Conservation (phyloP, 257 asterid species). For the Asclepias syriaca region DNA sequence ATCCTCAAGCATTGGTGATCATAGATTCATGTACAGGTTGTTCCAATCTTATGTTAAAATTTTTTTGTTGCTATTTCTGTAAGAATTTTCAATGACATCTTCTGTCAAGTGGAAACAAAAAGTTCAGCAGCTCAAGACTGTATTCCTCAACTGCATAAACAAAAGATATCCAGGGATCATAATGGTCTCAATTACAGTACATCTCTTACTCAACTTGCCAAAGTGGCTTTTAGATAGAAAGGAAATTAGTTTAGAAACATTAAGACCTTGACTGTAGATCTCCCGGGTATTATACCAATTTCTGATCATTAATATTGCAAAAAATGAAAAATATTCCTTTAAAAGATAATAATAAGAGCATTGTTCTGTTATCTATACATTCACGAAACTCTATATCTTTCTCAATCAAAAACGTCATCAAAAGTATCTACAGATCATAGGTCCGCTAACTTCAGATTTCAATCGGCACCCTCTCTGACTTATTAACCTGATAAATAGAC, state of each 20-base stretch:
- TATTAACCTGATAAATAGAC: not conserved
- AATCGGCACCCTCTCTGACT: not conserved
- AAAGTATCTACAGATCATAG: not conserved
- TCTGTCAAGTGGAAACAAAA: not conserved
- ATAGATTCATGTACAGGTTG: not conserved
- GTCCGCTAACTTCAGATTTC: not conserved
- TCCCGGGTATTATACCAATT: not conserved
- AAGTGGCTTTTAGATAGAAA: not conserved
- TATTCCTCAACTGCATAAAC: not conserved
- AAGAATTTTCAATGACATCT: not conserved
- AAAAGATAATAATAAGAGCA: not conserved
- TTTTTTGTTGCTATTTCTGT: not conserved
- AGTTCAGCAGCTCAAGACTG: not conserved
- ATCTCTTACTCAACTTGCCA: not conserved
- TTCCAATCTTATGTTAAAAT: not conserved
- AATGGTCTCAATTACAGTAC: not conserved
- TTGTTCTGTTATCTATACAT: not conserved
- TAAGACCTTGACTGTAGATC: not conserved
- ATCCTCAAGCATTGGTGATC: not conserved
- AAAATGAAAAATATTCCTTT: not conserved
- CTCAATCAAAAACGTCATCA: not conserved
- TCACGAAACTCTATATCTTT: not conserved
- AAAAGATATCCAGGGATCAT: not conserved
- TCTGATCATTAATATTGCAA: not conserved
- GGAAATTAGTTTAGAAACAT: not conserved